A percentile compares a stretch with the other conserved stretches of the same genome.
These are phyloP conservation scores for Rugosomyces carneus DNA, from an alignment of 1,284 basidiomycete genomes.

Conservation along the genomic window DNA sequence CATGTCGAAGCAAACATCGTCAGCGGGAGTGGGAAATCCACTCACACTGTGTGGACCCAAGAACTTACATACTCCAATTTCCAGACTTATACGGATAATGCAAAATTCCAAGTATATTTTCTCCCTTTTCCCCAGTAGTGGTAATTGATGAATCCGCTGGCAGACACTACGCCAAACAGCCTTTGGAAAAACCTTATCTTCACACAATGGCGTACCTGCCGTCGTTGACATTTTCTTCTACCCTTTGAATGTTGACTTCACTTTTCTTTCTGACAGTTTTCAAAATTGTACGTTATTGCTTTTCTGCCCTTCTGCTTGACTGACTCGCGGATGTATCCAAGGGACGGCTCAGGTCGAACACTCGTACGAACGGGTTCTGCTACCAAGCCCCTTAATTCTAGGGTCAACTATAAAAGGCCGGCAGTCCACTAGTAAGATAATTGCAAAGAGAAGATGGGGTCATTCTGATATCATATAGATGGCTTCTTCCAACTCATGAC, in stretches of 20 bases:
- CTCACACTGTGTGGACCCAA: conserved; percentile 50
- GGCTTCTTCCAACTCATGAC: conserved; percentile 47
- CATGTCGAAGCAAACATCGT: conserved; percentile 50
- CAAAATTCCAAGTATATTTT: conserved; percentile 40
- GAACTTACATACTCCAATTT: conserved; percentile 46
- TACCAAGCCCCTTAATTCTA: conserved; percentile 53
- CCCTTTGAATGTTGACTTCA: conserved; percentile 59
- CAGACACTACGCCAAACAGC: conserved; percentile 61
- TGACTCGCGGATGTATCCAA: conserved; percentile 19
- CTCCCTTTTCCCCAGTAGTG: neutral
- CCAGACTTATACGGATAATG: conserved; percentile 49
- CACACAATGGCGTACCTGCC: conserved; percentile 49
- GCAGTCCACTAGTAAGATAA: conserved; percentile 48
- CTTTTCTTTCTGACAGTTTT: conserved; percentile 36
- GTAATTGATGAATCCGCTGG: neutral
- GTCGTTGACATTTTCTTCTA: conserved; percentile 60
- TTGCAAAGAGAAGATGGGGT: neutral
- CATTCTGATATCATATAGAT: conserved; percentile 26
- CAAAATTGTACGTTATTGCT: conserved; percentile 41
- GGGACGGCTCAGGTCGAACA: conserved; percentile 57
- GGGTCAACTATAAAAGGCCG: conserved; percentile 51
- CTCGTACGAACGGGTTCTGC: conserved; percentile 53
- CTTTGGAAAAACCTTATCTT: conserved; percentile 47
- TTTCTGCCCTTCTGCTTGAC: neutral
- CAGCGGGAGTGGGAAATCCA: conserved; percentile 51